Base-by-base conservation (phyloP, 1,284 basidiomycete genomes). In the Moniliophthora roreri region DNA sequence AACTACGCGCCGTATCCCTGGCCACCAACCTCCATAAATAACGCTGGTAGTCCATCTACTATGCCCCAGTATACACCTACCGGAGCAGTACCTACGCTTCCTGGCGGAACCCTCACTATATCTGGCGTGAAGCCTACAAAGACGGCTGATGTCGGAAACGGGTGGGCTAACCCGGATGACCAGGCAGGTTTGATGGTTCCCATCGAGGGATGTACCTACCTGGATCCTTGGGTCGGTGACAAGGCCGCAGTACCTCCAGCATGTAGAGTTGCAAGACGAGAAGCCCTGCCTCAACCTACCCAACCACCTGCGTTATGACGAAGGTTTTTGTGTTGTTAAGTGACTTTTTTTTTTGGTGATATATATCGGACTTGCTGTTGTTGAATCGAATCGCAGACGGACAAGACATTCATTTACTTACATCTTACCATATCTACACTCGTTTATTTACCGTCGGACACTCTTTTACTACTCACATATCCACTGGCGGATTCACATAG, bases 31-130 rank as follows among this genome's bases (percentile, higher is more conserved):
- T 71, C 74, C 24, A 81, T 82, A 61, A 77, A 66, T 54, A 75
- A 70, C 59, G 77, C 72, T 47, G 82, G 79, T 32, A 32, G 28
- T 11, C 28, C 28, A 32, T 67, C 73, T 2, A 54, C 67, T 21
- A 73, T 89, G 9, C 82, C 85, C 13, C 73, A 78, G 2, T 91
- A 87, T 69, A 88, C 88, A 2, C 77, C 81, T 2, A 87, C 87
- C 1, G 88, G 84, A n/a, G 44, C 44, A 16, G 28, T 46, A 8
- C 44, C 44, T 32, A 46, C 44, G 10, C 26, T 46, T 11, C n/a
- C 44, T 15, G 44, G 44, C 13, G 44, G 21, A 1, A 46, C 44
- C 8, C 26, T 46, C 13, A 28, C 44, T n/a, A 24, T 46, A 13
- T 46, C 44, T 13, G 44, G 44, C 16, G 13, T 18, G 26, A 28